Base-by-base conservation (phyloP, 192 early-diverging fungal species). In the Backusella tarrabulga region DNA sequence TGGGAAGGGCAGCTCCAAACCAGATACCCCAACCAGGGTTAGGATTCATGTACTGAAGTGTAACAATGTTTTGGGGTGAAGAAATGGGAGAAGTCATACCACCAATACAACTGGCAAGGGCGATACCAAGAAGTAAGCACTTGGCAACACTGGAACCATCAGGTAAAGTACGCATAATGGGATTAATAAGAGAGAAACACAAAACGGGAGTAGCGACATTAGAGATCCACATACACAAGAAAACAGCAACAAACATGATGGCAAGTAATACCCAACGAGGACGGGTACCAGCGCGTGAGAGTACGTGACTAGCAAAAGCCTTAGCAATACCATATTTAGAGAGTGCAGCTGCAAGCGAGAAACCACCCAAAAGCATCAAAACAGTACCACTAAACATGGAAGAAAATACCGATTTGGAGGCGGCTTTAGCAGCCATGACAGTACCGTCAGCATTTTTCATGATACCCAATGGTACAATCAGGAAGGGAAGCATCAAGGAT, bases 11-110 rank as follows among this genome's bases (percentile, higher is more conserved):
- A 34, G 92, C 86, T 5, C 82, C 84, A 76, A 94, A 92, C 91
- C 92, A 94, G 73, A 90, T 85, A 12, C 84, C 86, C 93, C 93
- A 94, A n/a, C 86, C 84, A 26, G 91, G 90, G 9, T 83, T 68
- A 8, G 93, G 93, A 32, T 74, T 77, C 91, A 94, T 94, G 81
- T 86, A 90, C 19, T 88, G 86, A 54, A 94, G 88, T 14, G 93
- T 89, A 76, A 94, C 87, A 26, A 92, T 90, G 83, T 94, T 94
- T 84, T 93, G 93, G 38, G 93, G 93, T 2, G 90, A 92, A 3
- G 93, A 88, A 81, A 94, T 94, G 34, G 93, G 93, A 8, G 91
- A 90, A 26, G 91, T 87, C 93, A 94, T 92, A 38, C 93, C 93
- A 67, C 92, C 93, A 41, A 94, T 83, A 56, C 92, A 91, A 42